phyloP scores from a whole-genome alignment of 2,329 filamentous ascomycete genomes.

The Lachnellula occidentalis region DNA sequence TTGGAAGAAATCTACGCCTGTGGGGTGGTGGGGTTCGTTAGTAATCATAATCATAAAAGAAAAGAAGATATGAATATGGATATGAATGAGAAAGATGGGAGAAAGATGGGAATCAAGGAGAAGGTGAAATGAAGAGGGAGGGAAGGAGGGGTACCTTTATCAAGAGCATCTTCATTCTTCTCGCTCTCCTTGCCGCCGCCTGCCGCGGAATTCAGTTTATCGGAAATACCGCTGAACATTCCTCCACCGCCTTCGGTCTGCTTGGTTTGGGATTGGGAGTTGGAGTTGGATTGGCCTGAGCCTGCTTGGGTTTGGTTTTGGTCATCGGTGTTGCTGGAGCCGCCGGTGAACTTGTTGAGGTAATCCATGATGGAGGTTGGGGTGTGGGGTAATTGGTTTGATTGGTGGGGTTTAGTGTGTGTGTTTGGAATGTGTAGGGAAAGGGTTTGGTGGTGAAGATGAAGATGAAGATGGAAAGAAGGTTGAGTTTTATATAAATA shows the following conservation, averaged over 20 bases:
- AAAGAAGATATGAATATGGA: too few relatives aligned
- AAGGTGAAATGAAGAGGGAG: neutral
- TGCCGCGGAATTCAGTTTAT: conserved; percentile 66
- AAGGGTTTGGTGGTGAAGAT: too few relatives aligned
- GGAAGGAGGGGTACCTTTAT: conserved; percentile 57
- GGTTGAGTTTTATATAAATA: too few relatives aligned
- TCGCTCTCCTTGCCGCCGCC: conserved; percentile 70
- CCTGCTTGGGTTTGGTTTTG: conserved; percentile 20
- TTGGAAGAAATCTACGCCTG: conserved; percentile 73
- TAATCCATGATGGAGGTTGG: conserved; percentile 43
- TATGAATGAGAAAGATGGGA: too few relatives aligned
- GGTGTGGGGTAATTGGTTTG: too few relatives aligned
- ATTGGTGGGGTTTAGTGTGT: too few relatives aligned
- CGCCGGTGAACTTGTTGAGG: conserved; percentile 46
- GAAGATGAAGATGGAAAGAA: too few relatives aligned
- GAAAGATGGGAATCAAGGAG: too few relatives aligned
- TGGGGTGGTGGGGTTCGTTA: conserved; percentile 5
- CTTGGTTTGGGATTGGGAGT: conserved; percentile 19
- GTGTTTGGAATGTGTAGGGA: too few relatives aligned
- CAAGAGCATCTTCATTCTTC: conserved; percentile 76
- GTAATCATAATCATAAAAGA: too few relatives aligned
- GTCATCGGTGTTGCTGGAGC: conserved; percentile 34
- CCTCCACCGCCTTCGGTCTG: conserved; percentile 32
- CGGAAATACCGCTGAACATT: conserved; percentile 54
- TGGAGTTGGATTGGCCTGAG: conserved; percentile 11